A percentile compares a stretch with the other conserved stretches of the same genome.
These are phyloP conservation scores for Eucalyptus regnans DNA, from an alignment of 345 rosid species.

Conservation along the genomic window DNA sequence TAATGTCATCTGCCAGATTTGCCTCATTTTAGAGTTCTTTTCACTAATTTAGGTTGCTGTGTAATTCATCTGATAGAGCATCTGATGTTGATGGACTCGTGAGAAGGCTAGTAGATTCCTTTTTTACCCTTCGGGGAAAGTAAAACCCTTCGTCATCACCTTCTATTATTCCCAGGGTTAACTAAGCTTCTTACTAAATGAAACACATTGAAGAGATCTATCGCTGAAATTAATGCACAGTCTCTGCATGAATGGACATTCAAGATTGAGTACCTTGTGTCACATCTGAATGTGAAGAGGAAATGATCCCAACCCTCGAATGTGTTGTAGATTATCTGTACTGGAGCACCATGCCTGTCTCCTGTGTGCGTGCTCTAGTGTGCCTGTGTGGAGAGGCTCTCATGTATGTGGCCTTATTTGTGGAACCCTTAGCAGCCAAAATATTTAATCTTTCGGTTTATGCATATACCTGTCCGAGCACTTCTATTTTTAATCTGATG, in stretches of 20 bases:
- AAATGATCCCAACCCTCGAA: not conserved
- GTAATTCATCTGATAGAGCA: not conserved
- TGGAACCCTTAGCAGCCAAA: not conserved
- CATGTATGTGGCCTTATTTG: not conserved
- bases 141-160: not conserved
- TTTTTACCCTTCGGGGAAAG: not conserved
- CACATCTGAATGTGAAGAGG: not conserved
- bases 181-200: not conserved
- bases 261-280: not conserved
- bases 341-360: not conserved
- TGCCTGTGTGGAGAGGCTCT: not conserved
- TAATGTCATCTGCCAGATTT: not conserved
- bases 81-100: not conserved
- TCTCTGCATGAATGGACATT: not conserved
- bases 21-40: not conserved
- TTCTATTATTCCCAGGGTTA: not conserved
- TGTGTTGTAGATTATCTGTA: not conserved
- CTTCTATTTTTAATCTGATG: not conserved
- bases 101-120: not conserved
- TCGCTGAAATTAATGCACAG: not conserved
- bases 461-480: not conserved
- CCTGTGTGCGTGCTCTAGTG: not conserved
- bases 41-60: not conserved
- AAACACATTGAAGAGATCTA: not conserved
- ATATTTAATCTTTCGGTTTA: not conserved